Evolutionary conservation across 2,329 filamentous ascomycete genomes (phyloP), one percentile per base, ranked within the genome.

Genomic region (Trichoderma asperellum): DNA sequence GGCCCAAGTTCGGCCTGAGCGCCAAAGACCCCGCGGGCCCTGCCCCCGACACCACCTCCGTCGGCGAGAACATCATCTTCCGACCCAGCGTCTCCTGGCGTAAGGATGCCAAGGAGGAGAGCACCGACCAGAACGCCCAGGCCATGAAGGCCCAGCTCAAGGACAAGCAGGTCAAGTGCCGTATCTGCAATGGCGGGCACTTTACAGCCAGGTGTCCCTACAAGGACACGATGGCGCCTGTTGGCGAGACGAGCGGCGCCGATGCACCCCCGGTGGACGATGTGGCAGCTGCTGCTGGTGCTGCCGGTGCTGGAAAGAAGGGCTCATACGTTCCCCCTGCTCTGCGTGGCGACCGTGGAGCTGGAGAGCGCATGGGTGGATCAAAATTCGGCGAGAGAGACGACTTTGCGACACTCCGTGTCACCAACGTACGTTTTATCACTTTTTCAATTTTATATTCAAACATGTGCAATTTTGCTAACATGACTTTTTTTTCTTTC

Each of bases 121-220:
- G 89, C 83, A 88, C 89, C 79, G 89, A 90, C 76, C 83, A 87
- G 77, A 91, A 92, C 81, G 89, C 91, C 76, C 89, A 91, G 83
- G 86, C 86, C 76, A 88, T 91, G 84, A 92, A 92, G 84, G 88
- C 91, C 79, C 91, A 92, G 84, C 87, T 98, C 78, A 97, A 96
- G 89, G 94, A 97, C 85, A 97, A 97, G 89, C 96, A 97, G 86
- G 96, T 99, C 87, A 98, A 98, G 88, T 99, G 96, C 84, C 92
- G 96, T 87, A 98, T 99, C 80, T 99, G 96, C 85, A 92, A 91
- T 80, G 96, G 95, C 79, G 96, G 99, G 86, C 96, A 99, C 89
- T 99, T 98, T 87, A 99, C 96, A 53, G 95, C 95, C 75, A 91
- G 96, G 81, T 99, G 96, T 89, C 96, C 96, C 43, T 99, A 97